Evolutionary conservation across 495 filamentous ascomycete genomes (phyloP).

Genomic region (Peziza echinospora): DNA sequence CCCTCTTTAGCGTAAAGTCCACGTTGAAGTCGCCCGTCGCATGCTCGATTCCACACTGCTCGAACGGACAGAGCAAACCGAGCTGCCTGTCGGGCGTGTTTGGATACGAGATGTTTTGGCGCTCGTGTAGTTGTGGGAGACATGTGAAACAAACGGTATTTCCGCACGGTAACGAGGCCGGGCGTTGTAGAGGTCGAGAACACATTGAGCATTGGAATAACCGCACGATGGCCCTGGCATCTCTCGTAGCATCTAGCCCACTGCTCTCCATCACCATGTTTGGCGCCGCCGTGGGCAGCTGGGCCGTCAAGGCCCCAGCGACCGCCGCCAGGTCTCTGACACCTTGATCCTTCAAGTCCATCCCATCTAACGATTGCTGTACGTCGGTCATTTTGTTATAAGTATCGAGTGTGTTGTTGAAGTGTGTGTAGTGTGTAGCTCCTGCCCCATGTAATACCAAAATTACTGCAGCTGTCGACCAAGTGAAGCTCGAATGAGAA

Average conservation of each 20-base stretch:
- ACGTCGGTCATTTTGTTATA: neutral
- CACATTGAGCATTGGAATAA: slow-evolving; percentile 57
- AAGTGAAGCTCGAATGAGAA: too few species aligned
- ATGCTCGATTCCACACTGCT: slow-evolving; percentile 45
- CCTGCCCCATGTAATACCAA: neutral
- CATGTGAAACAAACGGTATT: slow-evolving; percentile 55
- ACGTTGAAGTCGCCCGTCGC: slow-evolving; percentile 50
- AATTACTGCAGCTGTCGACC: too few species aligned
- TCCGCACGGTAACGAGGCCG: slow-evolving; percentile 66
- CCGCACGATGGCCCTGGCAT: slow-evolving; percentile 39
- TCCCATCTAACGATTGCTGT: neutral
- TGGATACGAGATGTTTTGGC: slow-evolving; percentile 55
- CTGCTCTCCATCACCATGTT: slow-evolving; percentile 6
- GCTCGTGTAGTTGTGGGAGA: slow-evolving; percentile 38
- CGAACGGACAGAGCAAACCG: slow-evolving; percentile 52
- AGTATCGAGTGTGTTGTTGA: too few species aligned
- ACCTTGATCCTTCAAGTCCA: neutral
- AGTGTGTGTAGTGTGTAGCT: neutral
- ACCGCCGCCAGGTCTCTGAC: neutral
- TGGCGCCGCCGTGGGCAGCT: neutral
- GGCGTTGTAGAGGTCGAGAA: slow-evolving; percentile 41
- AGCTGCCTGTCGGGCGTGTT: slow-evolving; percentile 37
- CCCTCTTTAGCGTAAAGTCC: slow-evolving; percentile 46
- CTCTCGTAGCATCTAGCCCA: slow-evolving; percentile 24
- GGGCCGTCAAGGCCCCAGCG: slow-evolving; percentile 1